These are phyloP conservation scores for Coprinellus micaceus DNA, from an alignment of 768 basidiomycete species.

Conservation along the genomic window DNA sequence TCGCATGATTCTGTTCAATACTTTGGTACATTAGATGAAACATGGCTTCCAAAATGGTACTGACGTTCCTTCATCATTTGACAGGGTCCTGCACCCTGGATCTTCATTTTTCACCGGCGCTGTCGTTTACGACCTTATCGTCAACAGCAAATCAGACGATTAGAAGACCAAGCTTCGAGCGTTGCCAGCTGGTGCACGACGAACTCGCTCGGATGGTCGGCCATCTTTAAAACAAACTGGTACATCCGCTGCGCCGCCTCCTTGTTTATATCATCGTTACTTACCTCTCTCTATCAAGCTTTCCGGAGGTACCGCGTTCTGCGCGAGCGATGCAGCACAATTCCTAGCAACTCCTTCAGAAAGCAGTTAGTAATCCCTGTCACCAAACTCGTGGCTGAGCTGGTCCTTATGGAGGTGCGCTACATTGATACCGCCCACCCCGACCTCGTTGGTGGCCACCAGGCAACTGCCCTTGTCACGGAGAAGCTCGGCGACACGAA, in stretches of 20 bases:
- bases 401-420: constrained; percentile 97
- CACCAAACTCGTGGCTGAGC: constrained; percentile 87
- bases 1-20: constrained; percentile 93
- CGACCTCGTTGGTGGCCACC: constrained; percentile 96
- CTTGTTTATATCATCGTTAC: too few relatives aligned
- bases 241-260: too few relatives aligned
- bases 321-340: constrained; percentile 90
- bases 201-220: constrained; percentile 95
- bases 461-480: constrained; percentile 84
- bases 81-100: constrained; percentile 93
- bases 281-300: constrained; percentile 65
- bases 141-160: constrained; percentile 98
- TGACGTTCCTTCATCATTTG: constrained; percentile 28
- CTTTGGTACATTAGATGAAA: too few relatives aligned
- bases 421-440: constrained; percentile 99
- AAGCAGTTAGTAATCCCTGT: constrained; percentile 92
- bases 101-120: constrained; percentile 95
- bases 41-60: too few relatives aligned
- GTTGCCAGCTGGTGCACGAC: constrained; percentile 94
- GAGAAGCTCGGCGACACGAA: constrained; percentile 81
- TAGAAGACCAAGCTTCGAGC: constrained; percentile 95
- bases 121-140: constrained; percentile 95
- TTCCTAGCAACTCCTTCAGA: constrained; percentile 97
- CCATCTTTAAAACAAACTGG: constrained; percentile 84
- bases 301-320: constrained; percentile 98